A percentile compares a stretch with the other conserved stretches of the same genome.
Evolutionary conservation across 2,329 filamentous ascomycete species (phyloP).

Genomic region (Metarhizium sp.): DNA sequence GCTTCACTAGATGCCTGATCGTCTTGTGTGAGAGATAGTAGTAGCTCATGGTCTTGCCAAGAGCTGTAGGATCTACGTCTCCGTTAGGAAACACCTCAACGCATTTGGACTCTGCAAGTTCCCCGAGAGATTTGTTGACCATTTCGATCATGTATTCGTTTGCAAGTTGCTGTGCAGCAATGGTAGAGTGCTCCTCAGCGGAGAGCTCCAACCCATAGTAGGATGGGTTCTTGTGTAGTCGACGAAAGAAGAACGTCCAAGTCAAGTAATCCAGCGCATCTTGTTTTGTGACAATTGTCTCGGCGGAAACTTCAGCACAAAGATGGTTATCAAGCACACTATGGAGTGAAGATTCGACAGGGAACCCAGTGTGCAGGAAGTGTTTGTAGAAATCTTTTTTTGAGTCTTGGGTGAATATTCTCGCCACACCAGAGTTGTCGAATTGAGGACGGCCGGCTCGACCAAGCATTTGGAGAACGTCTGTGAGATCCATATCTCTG

Average conservation of each 20-base stretch:
- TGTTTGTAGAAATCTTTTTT: constrained; percentile 99
- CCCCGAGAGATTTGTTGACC: constrained; percentile 75
- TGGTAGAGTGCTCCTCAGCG: constrained; percentile 82
- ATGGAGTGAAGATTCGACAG: constrained; percentile 91
- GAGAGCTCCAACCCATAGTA: constrained; percentile 96
- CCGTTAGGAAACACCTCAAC: constrained; percentile 76
- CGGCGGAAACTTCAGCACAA: constrained; percentile 86
- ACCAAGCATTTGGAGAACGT: constrained; percentile 96
- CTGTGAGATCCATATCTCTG: constrained; percentile 97
- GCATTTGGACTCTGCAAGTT: constrained; percentile 78
- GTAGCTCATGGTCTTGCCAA: constrained; percentile 99
- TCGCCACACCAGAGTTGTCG: constrained; percentile 87
- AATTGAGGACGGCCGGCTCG: constrained; percentile 94
- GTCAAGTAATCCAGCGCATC: constrained; percentile 96
- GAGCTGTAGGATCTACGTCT: constrained; percentile 77
- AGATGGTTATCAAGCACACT: constrained; percentile 96
- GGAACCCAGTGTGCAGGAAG: constrained; percentile 95
- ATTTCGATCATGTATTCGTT: constrained; percentile 93
- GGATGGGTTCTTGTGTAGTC: constrained; percentile 94
- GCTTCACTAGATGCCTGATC: constrained; percentile 70
- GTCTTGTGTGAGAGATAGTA: constrained; percentile 97
- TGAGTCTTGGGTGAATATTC: constrained; percentile 93
- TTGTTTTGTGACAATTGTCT: constrained; percentile 88
- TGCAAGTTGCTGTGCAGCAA: constrained; percentile 74
- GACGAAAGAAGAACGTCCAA: constrained; percentile 98